Conservation (phyloP, 83 land plant species). For the Isoetes engelmannii region DNA sequence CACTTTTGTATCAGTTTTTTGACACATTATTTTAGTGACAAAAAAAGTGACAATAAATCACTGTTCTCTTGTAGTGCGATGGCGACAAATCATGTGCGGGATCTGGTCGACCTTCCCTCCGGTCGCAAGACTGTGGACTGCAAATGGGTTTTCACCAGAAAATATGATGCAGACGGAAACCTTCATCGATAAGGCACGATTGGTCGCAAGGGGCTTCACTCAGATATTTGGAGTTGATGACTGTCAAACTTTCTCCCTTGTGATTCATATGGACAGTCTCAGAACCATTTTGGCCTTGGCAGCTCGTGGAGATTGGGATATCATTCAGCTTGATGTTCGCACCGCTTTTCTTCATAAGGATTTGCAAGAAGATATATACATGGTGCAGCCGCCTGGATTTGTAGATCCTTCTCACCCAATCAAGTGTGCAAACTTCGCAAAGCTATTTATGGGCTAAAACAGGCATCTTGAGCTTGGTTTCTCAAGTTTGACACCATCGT, state of each 20-base stretch:
- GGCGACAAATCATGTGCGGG: too few species aligned
- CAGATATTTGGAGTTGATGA: conserved; percentile 6
- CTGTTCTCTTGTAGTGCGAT: too few species aligned
- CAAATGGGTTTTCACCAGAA: too few species aligned
- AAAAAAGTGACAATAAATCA: too few species aligned
- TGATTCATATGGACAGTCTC: neutral
- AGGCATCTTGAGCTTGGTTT: conserved; percentile 5
- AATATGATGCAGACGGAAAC: too few species aligned
- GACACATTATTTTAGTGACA: too few species aligned
- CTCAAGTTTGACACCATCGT: neutral
- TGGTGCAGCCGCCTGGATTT: conserved; percentile 3
- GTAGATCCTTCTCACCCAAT: neutral
- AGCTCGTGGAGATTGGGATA: neutral
- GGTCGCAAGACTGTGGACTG: too few species aligned
- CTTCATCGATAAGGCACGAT: conserved; percentile 1
- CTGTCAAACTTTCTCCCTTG: neutral
- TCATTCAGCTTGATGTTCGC: conserved; percentile 10
- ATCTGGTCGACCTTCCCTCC: too few species aligned
- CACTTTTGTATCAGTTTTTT: too few species aligned
- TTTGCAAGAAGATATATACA: conserved; percentile 1
- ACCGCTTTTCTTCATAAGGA: conserved; percentile 3
- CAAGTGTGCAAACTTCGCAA: neutral
- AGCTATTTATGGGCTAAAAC: conserved; percentile 12
- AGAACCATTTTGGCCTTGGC: neutral
- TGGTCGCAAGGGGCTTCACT: conserved; percentile 9